A percentile compares a stretch with the other conserved stretches of the same genome.
phyloP scores from a whole-genome alignment of 2,329 filamentous ascomycete genomes.

The Sporothrix euskadiensis region DNA sequence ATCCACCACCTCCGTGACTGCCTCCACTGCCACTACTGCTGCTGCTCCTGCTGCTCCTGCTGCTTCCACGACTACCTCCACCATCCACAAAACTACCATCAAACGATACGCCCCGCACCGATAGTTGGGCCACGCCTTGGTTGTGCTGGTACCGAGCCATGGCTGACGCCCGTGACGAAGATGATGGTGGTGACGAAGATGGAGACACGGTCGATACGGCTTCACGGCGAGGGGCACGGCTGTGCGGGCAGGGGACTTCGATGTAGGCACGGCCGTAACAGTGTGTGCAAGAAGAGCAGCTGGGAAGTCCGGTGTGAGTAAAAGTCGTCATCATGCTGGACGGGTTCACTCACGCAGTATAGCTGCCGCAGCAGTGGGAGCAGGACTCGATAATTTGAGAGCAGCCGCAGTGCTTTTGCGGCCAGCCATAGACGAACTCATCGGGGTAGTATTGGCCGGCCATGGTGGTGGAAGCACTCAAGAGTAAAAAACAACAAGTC shows the following conservation, averaged over 20 bases:
- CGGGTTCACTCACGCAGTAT: constrained; percentile 25
- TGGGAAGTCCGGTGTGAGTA: background rate
- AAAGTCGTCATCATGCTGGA: background rate
- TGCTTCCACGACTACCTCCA: background rate
- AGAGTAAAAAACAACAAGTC: too few species aligned
- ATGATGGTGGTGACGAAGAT: background rate
- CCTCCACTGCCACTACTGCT: background rate
- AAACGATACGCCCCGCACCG: background rate
- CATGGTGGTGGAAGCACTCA: constrained; percentile 15
- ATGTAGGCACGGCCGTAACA: constrained; percentile 29
- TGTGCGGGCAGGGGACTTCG: constrained; percentile 26
- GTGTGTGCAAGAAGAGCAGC: constrained; percentile 27
- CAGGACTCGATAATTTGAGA: constrained; percentile 30
- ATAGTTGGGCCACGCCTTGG: background rate
- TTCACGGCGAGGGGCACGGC: background rate
- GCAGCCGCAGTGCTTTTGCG: constrained; percentile 30
- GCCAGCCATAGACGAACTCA: constrained; percentile 32
- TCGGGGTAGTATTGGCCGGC: background rate
- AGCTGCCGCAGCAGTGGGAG: constrained; percentile 32
- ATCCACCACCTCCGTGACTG: background rate
- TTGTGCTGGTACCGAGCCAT: background rate
- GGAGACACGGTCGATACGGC: background rate
- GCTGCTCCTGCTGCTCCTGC: background rate
- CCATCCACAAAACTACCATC: background rate
- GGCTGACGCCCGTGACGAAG: background rate